Evolutionary conservation across 495 filamentous ascomycete species (phyloP), one percentile per base, ranked within the genome.

Genomic region (Hypoxylon lenormandii): DNA sequence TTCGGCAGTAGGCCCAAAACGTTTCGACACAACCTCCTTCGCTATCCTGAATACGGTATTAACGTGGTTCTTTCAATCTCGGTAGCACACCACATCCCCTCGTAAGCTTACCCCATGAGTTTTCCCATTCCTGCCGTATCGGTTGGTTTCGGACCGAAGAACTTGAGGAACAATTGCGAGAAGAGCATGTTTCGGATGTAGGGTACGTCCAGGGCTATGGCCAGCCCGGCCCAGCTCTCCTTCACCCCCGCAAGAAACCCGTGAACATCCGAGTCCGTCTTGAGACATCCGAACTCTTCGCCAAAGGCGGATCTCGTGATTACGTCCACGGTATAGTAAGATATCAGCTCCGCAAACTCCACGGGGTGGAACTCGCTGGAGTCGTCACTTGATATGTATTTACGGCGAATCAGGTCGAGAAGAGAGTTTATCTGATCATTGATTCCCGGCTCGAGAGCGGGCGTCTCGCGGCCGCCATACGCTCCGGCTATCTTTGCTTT

Each of bases 281-380:
- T 79, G 2, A 91, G 77, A 68, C 86, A 90, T 12, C 89, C 89
- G 18, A 91, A 82, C 0, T 88, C 81, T 30, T 82, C 77, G 11
- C 88, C 88, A 70, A 89, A 89, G 7, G 84, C 87, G 33, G 91
- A 78, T 64, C 90, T 85, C 10, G 84, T 85, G 57, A 92, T 87
- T 1, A 88, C 81, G 65, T 92, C 90, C 65, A 90, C 85, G 5
- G 87, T 85, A 71, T 87, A 84, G 54, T 72, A 78, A 46, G 73
- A 68, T 64, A 80, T 45, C 77, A 81, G 84, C 86, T 68, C 78
- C 28, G 85, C 60, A 5, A 69, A 55, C 7, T 69, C 33, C 0
- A 69, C 36, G 11, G 60, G 78, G 65, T 73, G 63, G 12, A 76
- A 64, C 19, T 89, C 86, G 78, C 88, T 83, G n/a, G 76, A 77